Evolutionary conservation across 352 stramenopile genomes (phyloP), one percentile per base, ranked within the genome.

Genomic region (Globisporangium solare): DNA sequence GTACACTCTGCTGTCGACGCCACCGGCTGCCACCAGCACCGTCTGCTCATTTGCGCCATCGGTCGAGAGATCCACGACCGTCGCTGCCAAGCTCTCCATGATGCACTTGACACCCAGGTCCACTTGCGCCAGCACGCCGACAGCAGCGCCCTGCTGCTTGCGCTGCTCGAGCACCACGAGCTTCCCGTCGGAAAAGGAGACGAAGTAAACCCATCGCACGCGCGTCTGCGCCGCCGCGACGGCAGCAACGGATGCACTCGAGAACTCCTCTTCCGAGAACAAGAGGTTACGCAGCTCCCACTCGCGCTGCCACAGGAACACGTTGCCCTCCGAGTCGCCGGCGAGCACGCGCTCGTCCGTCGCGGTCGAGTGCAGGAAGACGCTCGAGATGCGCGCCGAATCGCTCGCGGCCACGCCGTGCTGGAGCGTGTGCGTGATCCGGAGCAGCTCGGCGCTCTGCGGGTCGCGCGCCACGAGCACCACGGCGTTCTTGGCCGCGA

Each of bases 1-100:
- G 66, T 89, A 66, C 27, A 91, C 70, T 47, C 86, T 83, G 51
- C 63, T 58, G 45, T 92, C 80, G 32, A 92, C 79, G n/a, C 83
- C 80, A 13, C 80, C 83, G 1, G 76, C 66, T 1, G 80, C 83
- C 2, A 92, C 15, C 8, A 90, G 51, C 49, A 88, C 70, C 24
- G 62, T 72, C 40, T 73, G 52, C 6, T 56, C 20, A 13, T 39
- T 20, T 35, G 27, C 6, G 11, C 14, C 39, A 7, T 39, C 27
- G 14, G n/a, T 12, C 17, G 31, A 4, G 8, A 49, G 32, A 0
- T 13, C 24, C 27, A 82, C 31, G 0, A 64, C 48, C 0, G 52
- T 72, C 1, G 51, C 53, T 6, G 73, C 66, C 20, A 89, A 22
- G 13, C 66, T 63, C 64, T 89, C 76, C 63, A 86, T 76, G 58